These are phyloP conservation scores for Acarospora socialis DNA, from an alignment of 2,329 filamentous ascomycete genomes.

Conservation along the genomic window DNA sequence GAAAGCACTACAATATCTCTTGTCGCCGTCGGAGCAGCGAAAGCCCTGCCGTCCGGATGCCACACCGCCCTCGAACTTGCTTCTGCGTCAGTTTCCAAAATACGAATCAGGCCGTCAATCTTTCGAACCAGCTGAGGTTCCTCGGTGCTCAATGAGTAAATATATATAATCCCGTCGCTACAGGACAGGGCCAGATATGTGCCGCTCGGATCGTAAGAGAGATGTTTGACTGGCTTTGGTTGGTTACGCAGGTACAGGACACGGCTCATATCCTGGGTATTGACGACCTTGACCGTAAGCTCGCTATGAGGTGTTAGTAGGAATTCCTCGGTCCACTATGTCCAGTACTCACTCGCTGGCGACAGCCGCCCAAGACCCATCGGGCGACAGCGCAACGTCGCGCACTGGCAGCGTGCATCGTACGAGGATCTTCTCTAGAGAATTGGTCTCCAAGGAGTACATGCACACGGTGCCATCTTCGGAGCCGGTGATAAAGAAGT, in stretches of 20 bases:
- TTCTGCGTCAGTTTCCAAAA: constrained; percentile 62
- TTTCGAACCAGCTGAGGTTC: constrained; percentile 70
- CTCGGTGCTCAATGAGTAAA: constrained; percentile 70
- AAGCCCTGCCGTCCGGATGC: constrained; percentile 90
- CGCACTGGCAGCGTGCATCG: constrained; percentile 75
- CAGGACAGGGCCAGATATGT: constrained; percentile 66
- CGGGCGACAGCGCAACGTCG: constrained; percentile 68
- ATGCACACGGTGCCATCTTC: constrained; percentile 94
- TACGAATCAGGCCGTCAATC: constrained; percentile 72
- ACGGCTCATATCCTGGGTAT: constrained; percentile 60
- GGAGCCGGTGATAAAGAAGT: constrained; percentile 75
- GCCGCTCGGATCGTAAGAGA: constrained; percentile 73
- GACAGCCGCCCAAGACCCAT: constrained; percentile 79
- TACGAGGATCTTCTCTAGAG: constrained; percentile 68
- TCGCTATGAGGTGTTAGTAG: constrained; percentile 52
- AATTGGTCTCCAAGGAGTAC: constrained; percentile 63
- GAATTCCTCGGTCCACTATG: constrained; percentile 15
- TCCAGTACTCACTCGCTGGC: constrained; percentile 45
- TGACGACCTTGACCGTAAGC: constrained; percentile 77
- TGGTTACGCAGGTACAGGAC: constrained; percentile 74
- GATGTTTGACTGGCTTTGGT: constrained; percentile 73
- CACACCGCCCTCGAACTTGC: constrained; percentile 62
- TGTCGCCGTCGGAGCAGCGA: constrained; percentile 70
- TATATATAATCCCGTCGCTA: constrained; percentile 75
- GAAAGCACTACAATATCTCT: constrained; percentile 78